Conservation (phyloP, 257 asterid species). For the Ophiorrhiza pumila region DNA sequence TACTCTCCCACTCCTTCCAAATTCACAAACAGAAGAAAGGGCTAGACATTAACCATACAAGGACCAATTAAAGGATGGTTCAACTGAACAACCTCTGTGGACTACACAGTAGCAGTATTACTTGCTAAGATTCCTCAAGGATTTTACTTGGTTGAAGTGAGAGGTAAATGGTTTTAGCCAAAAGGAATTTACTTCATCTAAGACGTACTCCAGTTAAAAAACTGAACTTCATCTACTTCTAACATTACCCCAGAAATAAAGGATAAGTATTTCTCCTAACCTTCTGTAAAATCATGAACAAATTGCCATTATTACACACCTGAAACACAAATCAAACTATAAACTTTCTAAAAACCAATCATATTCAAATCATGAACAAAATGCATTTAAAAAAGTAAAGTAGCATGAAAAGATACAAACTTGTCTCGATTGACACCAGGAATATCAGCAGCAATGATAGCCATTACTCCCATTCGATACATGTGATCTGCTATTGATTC, state of each 20-base stretch:
- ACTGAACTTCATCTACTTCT: not conserved
- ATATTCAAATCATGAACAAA: slow-evolving; percentile 8
- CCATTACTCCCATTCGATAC: slow-evolving; percentile 96
- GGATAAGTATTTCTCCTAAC: slow-evolving; percentile 32
- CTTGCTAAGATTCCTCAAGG: not conserved
- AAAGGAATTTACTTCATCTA: not conserved
- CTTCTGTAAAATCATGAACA: slow-evolving; percentile 99
- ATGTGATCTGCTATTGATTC: slow-evolving; percentile 96
- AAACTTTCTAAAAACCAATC: not conserved
- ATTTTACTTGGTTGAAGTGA: not conserved
- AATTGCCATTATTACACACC: slow-evolving; percentile 95
- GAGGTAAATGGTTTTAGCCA: not conserved
- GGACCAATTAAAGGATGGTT: not conserved
- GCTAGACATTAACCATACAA: not conserved
- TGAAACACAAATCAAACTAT: slow-evolving; percentile 26
- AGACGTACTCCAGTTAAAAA: not conserved
- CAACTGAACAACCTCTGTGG: not conserved
- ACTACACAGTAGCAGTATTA: not conserved
- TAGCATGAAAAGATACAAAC: slow-evolving; percentile 33
- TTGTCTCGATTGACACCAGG: slow-evolving; percentile 90
- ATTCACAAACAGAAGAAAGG: not conserved
- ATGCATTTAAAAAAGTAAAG: not conserved
- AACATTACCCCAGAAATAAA: not conserved
- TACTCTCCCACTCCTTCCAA: too few species aligned
- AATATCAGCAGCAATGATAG: slow-evolving; percentile 73